phyloP scores from a whole-genome alignment of 495 filamentous ascomycete species.

The Aspergillus mulundensis region DNA sequence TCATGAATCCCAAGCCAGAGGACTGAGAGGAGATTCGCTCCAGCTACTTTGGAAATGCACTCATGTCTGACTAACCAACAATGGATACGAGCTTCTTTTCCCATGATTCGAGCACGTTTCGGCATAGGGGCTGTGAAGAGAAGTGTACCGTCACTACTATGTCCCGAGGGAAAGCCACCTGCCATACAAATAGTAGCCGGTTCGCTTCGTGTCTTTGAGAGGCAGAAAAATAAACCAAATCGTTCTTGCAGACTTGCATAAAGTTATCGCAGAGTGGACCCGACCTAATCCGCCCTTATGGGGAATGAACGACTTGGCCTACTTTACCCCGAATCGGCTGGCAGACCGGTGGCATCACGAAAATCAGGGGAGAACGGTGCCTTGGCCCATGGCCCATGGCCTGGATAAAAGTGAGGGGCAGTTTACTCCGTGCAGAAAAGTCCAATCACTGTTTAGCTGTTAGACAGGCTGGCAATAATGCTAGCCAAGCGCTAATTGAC shows the following conservation, averaged over 20 bases:
- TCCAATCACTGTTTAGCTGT: not conserved
- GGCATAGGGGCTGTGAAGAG: not conserved
- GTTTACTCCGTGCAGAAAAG: no score
- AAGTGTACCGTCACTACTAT: not conserved
- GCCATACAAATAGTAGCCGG: not conserved
- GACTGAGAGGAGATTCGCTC: no score
- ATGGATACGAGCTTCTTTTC: not conserved
- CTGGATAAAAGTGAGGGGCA: not conserved
- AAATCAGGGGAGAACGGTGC: not conserved
- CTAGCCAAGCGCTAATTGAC: no score
- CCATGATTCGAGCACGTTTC: not conserved
- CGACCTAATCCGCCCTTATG: not conserved
- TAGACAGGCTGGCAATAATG: not conserved
- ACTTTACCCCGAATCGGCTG: conserved; percentile 12
- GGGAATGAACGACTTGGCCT: conserved; percentile 1
- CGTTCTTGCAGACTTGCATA: not conserved
- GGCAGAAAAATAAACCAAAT: no score
- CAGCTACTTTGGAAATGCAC: no score
- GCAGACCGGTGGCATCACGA: conserved; percentile 4
- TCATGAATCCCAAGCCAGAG: no score
- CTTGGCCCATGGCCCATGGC: not conserved
- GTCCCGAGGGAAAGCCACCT: not conserved
- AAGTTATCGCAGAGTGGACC: not conserved
- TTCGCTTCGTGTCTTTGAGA: no score
- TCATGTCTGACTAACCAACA: not conserved